Evolutionary conservation across 2,329 filamentous ascomycete genomes (phyloP), one percentile per base, ranked within the genome.

Genomic region (Epichloe bromicola): DNA sequence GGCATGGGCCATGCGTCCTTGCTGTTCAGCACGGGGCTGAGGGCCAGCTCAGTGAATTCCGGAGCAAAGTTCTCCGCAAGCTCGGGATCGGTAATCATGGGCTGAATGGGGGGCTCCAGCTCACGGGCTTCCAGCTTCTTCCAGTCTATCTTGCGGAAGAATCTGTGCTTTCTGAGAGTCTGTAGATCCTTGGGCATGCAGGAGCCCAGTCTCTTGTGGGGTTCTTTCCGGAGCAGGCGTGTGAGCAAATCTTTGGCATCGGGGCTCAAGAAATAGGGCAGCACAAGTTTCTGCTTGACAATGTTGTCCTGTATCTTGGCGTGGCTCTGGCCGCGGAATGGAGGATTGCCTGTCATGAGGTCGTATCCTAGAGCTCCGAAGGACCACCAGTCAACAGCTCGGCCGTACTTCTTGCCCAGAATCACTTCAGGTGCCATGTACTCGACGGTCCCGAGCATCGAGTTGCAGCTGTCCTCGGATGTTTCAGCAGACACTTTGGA

Each of bases 381-480:
- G 4, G 90, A 95, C 93, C 93, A 98, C 91, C 91, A 98, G 70
- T 98, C 93, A 17, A 96, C 94, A 1, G 89, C 84, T 67, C 90
- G 91, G 62, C 91, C 90, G 66, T 98, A 98, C 57, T 87, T 83
- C 57, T 86, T 83, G 54, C 89, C 90, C 55, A 83, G 79, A 54
- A 98, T 82, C 48, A 98, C 86, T 69, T 98, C 93, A 1, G 93
- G 93, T 0, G 93, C 94, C 93, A 98, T 98, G 76, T 98, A 98
- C 66, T 97, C 93, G 53, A 96, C 85, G 0, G 93, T 98, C 48
- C 93, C 93, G 10, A 96, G 80, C 57, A 96, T 85, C 41, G 88
- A 95, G 68, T 89, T 88, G 74, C 91, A 96, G 51, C 66, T 72
- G 41, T 82, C 82, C 43, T 52, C 52, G 3, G 62, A 60, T 19